Evolutionary conservation across 2,329 filamentous ascomycete species (phyloP).

Genomic region (Podosphaera leucotricha): DNA sequence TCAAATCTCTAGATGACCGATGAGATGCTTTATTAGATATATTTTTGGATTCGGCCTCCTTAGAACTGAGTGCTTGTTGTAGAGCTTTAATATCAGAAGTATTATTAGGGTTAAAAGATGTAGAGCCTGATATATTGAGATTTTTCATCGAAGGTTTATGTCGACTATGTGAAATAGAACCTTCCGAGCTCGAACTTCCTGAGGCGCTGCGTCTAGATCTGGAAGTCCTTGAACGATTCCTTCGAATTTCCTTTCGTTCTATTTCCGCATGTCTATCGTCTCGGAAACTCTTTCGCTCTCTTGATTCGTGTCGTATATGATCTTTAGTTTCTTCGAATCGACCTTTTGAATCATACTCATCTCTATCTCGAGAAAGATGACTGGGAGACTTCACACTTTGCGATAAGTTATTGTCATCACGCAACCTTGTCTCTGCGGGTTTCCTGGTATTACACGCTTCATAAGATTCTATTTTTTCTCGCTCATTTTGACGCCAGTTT

Average conservation of each 20-base stretch:
- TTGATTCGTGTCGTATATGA: conserved; percentile 19
- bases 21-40: conserved; percentile 5
- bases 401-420: conserved; percentile 7
- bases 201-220: conserved; percentile 3
- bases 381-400: neutral
- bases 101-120: conserved; percentile 15
- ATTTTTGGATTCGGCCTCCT: conserved; percentile 6
- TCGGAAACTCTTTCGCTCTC: conserved; percentile 22
- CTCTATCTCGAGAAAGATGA: conserved; percentile 2
- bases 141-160: conserved; percentile 6
- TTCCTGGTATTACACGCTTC: conserved; percentile 7
- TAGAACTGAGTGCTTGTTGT: conserved; percentile 12
- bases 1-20: conserved; percentile 7
- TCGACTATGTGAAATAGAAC: conserved; percentile 5
- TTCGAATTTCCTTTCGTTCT: conserved; percentile 4
- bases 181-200: conserved; percentile 11
- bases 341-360: neutral
- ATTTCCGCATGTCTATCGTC: conserved; percentile 6
- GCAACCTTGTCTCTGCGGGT: conserved; percentile 7
- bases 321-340: conserved; percentile 2
- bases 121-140: conserved; percentile 2
- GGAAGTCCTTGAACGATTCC: conserved; percentile 3
- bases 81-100: conserved; percentile 15
- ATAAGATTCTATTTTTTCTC: conserved; percentile 9
- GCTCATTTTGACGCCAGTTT: conserved; percentile 8